Evolutionary conservation across 1,284 basidiomycete species (phyloP), one percentile per base, ranked within the genome.

Genomic region (Cutaneotrichosporon sp.): DNA sequence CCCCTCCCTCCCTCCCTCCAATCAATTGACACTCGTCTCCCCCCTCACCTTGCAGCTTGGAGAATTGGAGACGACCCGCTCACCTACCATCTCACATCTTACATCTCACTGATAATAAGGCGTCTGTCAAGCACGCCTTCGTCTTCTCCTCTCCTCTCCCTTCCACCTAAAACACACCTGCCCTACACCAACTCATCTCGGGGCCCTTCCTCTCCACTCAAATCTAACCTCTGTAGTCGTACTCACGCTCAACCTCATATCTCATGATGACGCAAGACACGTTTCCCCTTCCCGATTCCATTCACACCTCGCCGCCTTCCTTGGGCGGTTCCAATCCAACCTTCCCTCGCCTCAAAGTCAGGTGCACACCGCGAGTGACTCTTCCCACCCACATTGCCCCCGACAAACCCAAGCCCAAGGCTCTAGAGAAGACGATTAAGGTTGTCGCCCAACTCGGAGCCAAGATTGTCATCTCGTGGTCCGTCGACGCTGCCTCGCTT

Each of bases 351-450:
- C 64, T 72, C 40, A 57, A 66, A 16, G 58, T 71, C 56, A 63
- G 55, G 26, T 22, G 67, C 36, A 64, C 63, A 8, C 67, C 69
- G 0, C 42, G 52, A 7, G 56, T 65, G 9, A 49, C 52, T 5
- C 16, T 72, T 30, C 65, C 71, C 5, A 40, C 62, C 5, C 31
- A 58, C 6, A 64, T 69, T 5, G 65, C 68, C 8, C 64, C 69
- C 2, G 26, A 42, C 18, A 52, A 49, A 9, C 32, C 57, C 18
- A 60, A 34, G 1, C 66, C 66, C 11, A 67, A 61, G 49, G 60
- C 61, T 0, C 38, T 73, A 2, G 73, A 74, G 53, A 64, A 66
- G 1, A 49, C 26, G 32, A 47, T 73, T 56, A 67, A 72, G 57
- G 60, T 71, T 5, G 58, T 72, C 1, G 57, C 68, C 3, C 68